Evolutionary conservation across 306 rosid species (phyloP), one percentile per base, ranked within the genome.

Genomic region (Rubus idaeus): DNA sequence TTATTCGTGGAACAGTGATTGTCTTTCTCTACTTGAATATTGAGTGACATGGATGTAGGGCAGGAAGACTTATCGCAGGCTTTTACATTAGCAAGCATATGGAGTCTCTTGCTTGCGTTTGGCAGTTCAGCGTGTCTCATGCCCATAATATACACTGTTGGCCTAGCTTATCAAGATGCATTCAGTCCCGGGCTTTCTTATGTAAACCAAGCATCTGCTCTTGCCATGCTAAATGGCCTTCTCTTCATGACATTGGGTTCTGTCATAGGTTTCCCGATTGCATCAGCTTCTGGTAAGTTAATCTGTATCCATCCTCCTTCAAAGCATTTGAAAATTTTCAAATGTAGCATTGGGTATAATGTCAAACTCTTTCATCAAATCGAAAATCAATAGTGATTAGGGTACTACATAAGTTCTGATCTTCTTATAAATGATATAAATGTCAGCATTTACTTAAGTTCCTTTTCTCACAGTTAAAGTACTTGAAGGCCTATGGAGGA

Each of bases 11-110:
- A 42, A 41, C 13, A 23, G 41, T 50, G 47, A 14, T 26, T 46
- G 35, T 68, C 67, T 17, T 18, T 63, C 79, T 77, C 67, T 57
- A 13, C 86, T 86, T 84, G 81, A 87, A 83, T 88, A 89, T 88
- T 89, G 89, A 86, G 79, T 86, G 95, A 83, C 89, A 82, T 89
- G 98, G 89, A 81, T 89, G 98, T 95, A 95, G 97, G 97, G 97
- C 99, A 95, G 99, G 97, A 85, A 88, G 99, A 95, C 80, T 62
- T 85, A 73, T 90, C 99, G 57, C 94, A 89, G 97, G 96, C 79
- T 86, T 84, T 87, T 68, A 87, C 92, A 60, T 86, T 95, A 75
- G 97, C 93, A 23, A 87, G 97, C 86, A 75, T 89, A 72, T 95
- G 99, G 99, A 57, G 78, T 30, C 73, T 88, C 70, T 74, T 95